Conservation (phyloP, 331 rosid genomes). For the Cydonia oblonga region DNA sequence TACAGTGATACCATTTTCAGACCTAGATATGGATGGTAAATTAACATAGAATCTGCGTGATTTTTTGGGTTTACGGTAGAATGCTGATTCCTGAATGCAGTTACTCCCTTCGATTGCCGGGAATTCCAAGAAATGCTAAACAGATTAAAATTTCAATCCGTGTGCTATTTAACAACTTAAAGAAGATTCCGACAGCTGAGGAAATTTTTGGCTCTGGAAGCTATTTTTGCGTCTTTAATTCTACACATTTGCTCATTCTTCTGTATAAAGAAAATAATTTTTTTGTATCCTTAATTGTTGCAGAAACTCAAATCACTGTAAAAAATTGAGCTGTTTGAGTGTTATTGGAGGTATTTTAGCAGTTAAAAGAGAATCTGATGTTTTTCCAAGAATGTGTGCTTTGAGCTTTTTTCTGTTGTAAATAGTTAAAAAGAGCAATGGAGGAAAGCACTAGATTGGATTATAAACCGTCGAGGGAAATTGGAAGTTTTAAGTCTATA, state of each 20-base stretch:
- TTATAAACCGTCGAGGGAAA: conserved; percentile 34
- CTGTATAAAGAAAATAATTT: not conserved
- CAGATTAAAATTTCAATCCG: not conserved
- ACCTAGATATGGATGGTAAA: not conserved
- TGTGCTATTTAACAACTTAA: not conserved
- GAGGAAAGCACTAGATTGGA: conserved; percentile 54
- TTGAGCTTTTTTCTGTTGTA: conserved; percentile 13
- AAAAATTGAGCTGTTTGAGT: too few relatives aligned
- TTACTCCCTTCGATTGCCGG: not conserved
- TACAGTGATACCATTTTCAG: not conserved
- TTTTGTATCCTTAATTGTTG: not conserved
- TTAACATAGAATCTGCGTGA: not conserved
- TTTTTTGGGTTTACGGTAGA: not conserved
- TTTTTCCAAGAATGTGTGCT: not conserved
- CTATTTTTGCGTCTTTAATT: too few relatives aligned
- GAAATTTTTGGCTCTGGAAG: not conserved
- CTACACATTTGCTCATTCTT: not conserved
- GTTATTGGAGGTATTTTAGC: not conserved
- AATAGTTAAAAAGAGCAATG: conserved; percentile 30
- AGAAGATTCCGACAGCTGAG: not conserved
- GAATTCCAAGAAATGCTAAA: not conserved
- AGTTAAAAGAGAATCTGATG: not conserved
- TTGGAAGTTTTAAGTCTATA: conserved; percentile 46
- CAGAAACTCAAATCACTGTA: not conserved
- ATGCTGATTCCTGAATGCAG: not conserved